A percentile compares a stretch with the other conserved stretches of the same genome.
Evolutionary conservation across 2,329 filamentous ascomycete genomes (phyloP).

Genomic region (Arthrobotrys iridis): DNA sequence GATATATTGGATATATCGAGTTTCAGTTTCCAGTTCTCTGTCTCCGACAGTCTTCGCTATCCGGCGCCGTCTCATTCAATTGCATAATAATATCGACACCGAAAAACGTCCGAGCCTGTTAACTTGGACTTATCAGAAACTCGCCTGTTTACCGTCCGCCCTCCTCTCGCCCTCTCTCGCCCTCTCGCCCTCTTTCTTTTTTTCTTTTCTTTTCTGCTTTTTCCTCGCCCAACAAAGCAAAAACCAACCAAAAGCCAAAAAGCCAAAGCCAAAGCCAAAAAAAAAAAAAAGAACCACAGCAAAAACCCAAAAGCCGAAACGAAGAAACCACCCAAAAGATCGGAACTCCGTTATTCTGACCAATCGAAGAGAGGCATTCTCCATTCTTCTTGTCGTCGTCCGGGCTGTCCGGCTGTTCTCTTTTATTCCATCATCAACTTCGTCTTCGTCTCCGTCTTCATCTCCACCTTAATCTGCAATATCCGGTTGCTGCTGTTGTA

Average conservation of each 20-base stretch:
- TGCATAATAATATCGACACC: conserved; percentile 27
- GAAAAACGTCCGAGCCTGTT: conserved; percentile 18
- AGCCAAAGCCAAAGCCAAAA: not conserved
- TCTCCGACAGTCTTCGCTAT: too few species aligned
- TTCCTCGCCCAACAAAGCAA: conserved; percentile 21
- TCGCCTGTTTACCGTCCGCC: not conserved
- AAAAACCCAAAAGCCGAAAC: not conserved
- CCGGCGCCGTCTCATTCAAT: conserved; percentile 6
- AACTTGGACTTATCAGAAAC: conserved; percentile 17
- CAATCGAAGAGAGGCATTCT: not conserved
- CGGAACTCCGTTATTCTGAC: conserved; percentile 4
- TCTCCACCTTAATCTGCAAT: too few species aligned
- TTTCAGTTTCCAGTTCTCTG: not conserved
- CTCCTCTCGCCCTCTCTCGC: not conserved
- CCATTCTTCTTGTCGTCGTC: not conserved
- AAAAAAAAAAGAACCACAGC: not conserved
- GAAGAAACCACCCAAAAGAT: not conserved
- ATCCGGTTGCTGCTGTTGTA: too few species aligned
- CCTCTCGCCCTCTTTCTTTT: not conserved
- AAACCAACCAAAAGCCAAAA: conserved; percentile 3
- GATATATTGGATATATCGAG: not conserved
- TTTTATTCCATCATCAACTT: not conserved
- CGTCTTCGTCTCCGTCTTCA: not conserved
- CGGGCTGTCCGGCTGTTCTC: too few species aligned
- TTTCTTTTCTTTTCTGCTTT: not conserved